phyloP scores from a whole-genome alignment of 2,329 filamentous ascomycete genomes.

The Drechslerella coelobrocha region DNA sequence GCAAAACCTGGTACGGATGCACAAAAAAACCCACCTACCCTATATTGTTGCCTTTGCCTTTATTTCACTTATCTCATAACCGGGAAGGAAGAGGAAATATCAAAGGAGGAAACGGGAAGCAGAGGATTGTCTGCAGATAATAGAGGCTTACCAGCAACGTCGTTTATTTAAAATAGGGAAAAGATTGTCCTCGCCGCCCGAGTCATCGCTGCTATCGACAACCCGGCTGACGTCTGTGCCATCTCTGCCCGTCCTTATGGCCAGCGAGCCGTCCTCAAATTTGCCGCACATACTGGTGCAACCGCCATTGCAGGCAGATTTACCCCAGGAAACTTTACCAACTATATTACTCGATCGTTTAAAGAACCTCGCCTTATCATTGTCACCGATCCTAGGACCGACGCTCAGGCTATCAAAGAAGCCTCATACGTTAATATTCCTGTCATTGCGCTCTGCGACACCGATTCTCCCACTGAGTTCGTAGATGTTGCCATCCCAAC shows the following conservation, averaged over 20 bases:
- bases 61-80: too few relatives aligned
- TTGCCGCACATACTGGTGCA: slow-evolving; percentile 97
- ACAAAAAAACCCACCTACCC: background rate
- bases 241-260: slow-evolving; percentile 99
- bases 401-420: slow-evolving; percentile 99
- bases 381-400: slow-evolving; percentile 99
- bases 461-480: slow-evolving; percentile 99
- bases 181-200: slow-evolving; percentile 99
- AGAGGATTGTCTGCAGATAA: background rate
- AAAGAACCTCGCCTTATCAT: slow-evolving; percentile 99
- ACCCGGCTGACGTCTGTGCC: slow-evolving; percentile 98
- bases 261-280: slow-evolving; percentile 99
- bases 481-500: slow-evolving; percentile 98
- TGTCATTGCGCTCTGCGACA: slow-evolving; percentile 98
- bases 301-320: slow-evolving; percentile 98
- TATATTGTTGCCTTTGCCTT: too few relatives aligned
- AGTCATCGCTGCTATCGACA: slow-evolving; percentile 98
- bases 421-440: slow-evolving; percentile 99
- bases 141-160: background rate
- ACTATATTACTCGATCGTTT: slow-evolving; percentile 99
- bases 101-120: too few relatives aligned
- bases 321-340: slow-evolving; percentile 99
- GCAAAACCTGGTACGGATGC: slow-evolving; percentile 91
- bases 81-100: too few relatives aligned
- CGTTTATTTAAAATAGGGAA: slow-evolving; percentile 70